These are phyloP conservation scores for Amyloporia xantha DNA, from an alignment of 768 basidiomycete genomes.

Conservation along the genomic window DNA sequence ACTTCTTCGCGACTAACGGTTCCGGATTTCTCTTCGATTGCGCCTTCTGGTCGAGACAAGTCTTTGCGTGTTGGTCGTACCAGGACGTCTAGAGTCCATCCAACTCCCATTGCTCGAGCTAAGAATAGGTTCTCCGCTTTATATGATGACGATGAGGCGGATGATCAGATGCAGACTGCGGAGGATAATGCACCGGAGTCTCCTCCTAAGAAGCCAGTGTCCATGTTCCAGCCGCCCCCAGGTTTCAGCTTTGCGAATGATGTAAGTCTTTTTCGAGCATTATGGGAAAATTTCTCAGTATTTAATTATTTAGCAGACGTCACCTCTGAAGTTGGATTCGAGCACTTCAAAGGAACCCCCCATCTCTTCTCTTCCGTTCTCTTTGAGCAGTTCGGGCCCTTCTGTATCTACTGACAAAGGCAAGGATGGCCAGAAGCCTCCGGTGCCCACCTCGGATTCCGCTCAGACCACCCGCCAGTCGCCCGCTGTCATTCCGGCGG, in stretches of 20 bases:
- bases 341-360: conserved; percentile 60
- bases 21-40: conserved; percentile 4
- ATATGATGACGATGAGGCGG: conserved; percentile 44
- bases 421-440: not conserved
- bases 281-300: not conserved
- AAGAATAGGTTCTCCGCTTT: conserved; percentile 62
- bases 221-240: conserved; percentile 52
- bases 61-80: conserved; percentile 63
- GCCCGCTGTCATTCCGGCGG: not conserved
- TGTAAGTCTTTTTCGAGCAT: conserved; percentile 30
- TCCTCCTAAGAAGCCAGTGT: conserved; percentile 29
- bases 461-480: not conserved
- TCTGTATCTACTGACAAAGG: not conserved
- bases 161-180: conserved; percentile 21
- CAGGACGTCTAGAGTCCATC: conserved; percentile 50
- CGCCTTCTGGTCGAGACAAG: conserved; percentile 31
- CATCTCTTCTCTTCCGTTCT: conserved; percentile 57
- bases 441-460: not conserved
- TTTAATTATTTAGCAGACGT: conserved; percentile 12
- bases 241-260: conserved; percentile 66
- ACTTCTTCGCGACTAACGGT: not conserved
- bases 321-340: conserved; percentile 34
- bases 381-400: conserved; percentile 34
- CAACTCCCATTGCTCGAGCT: conserved; percentile 39
- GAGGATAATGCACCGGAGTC: conserved; percentile 38